These are phyloP conservation scores for Mallotus japonicus DNA, from an alignment of 441 rosid species.

Conservation along the genomic window DNA sequence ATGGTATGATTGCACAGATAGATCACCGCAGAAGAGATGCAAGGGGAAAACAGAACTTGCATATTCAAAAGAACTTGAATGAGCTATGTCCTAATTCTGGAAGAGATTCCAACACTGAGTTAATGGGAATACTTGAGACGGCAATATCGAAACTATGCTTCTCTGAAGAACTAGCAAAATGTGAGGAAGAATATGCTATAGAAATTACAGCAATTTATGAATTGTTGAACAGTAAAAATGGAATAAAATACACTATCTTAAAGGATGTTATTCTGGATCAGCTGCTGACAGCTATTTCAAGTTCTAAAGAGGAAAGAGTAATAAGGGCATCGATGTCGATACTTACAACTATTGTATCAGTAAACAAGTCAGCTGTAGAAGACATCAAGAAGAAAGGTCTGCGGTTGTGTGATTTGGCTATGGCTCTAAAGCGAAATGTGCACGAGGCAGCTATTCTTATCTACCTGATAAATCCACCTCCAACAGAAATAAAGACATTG, in stretches of 20 bases:
- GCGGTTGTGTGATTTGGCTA: slow-evolving; percentile 58
- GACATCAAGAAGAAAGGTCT: slow-evolving; percentile 79
- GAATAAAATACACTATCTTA: slow-evolving; percentile 56
- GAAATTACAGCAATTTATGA: slow-evolving; percentile 66
- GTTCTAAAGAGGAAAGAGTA: slow-evolving; percentile 54
- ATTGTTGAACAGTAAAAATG: slow-evolving; percentile 56
- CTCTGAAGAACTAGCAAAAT: slow-evolving; percentile 48
- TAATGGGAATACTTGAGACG: slow-evolving; percentile 54
- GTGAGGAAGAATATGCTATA: slow-evolving; percentile 55
- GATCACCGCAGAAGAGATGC: slow-evolving; percentile 24
- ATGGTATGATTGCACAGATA: slow-evolving; percentile 13
- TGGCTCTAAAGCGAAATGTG: slow-evolving; percentile 71
- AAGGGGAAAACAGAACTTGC: slow-evolving; percentile 30
- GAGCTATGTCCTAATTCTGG: slow-evolving; percentile 25
- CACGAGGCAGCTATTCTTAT: slow-evolving; percentile 85
- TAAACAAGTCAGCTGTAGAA: slow-evolving; percentile 51
- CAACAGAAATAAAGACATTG: slow-evolving; percentile 71
- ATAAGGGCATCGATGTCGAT: slow-evolving; percentile 68
- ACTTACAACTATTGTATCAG: slow-evolving; percentile 60
- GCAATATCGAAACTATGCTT: slow-evolving; percentile 56
- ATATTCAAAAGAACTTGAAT: slow-evolving; percentile 19
- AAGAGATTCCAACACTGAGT: slow-evolving; percentile 41
- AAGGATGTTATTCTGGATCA: slow-evolving; percentile 77
- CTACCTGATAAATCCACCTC: slow-evolving; percentile 80
- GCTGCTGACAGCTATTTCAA: slow-evolving; percentile 62